phyloP scores from a whole-genome alignment of 768 basidiomycete genomes.

The Xerocomellus intermedius region DNA sequence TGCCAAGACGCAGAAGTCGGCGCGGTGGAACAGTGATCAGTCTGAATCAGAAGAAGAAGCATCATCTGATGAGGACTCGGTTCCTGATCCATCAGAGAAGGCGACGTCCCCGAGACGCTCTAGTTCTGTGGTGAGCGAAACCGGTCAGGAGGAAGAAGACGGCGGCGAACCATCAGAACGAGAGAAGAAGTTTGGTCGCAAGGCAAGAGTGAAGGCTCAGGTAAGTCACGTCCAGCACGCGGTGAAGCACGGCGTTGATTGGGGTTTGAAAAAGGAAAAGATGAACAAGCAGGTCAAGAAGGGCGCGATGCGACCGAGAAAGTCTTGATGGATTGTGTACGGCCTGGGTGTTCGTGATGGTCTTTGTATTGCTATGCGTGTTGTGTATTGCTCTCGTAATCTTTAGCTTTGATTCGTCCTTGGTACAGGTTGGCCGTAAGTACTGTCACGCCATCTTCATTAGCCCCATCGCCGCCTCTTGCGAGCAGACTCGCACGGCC shows the following conservation, averaged over 20 bases:
- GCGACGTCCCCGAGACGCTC: slow-evolving; percentile 22
- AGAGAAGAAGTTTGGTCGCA: slow-evolving; percentile 39
- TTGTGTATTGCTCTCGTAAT: slow-evolving; percentile 6
- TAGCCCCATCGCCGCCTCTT: too few relatives aligned
- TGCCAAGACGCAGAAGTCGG: slow-evolving; percentile 27
- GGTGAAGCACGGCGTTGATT: slow-evolving; percentile 1
- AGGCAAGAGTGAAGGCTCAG: slow-evolving; percentile 41
- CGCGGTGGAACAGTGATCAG: slow-evolving; percentile 33
- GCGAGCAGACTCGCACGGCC: too few relatives aligned
- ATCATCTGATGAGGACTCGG: slow-evolving; percentile 21
- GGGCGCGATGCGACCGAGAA: slow-evolving; percentile 22
- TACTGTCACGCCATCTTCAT: too few relatives aligned
- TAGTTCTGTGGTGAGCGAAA: slow-evolving; percentile 42
- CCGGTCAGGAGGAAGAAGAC: slow-evolving; percentile 25
- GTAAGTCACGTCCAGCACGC: slow-evolving; percentile 21
- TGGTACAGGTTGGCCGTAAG: background rate
- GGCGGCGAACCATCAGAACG: slow-evolving; percentile 29
- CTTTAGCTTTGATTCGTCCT: slow-evolving; percentile 3
- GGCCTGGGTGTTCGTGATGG: slow-evolving; percentile 1
- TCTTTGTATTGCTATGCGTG: slow-evolving; percentile 19
- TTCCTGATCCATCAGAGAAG: slow-evolving; percentile 42
- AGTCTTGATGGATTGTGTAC: slow-evolving; percentile 20
- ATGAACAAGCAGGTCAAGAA: slow-evolving; percentile 30
- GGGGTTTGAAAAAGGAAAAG: slow-evolving; percentile 26
- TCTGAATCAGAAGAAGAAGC: slow-evolving; percentile 31